Percentiles rank a stretch among this genome's conserved stretches.
Conservation (phyloP, 192 early-diverging fungal species). For the Coemansia sp. region DNA sequence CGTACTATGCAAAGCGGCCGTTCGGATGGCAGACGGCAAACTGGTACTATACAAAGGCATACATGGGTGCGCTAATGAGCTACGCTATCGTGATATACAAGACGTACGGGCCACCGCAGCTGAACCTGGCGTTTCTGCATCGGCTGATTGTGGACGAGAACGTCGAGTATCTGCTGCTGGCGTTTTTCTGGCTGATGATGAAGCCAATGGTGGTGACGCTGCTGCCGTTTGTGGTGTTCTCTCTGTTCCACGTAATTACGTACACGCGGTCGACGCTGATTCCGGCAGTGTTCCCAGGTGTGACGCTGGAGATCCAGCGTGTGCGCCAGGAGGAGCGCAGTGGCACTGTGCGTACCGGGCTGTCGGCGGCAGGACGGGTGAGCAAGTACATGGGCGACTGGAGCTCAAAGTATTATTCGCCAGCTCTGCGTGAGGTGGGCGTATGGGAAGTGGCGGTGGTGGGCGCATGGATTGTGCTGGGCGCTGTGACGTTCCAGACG, state of each 20-base stretch:
- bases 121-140: conserved; percentile 41
- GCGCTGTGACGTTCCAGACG: conserved; percentile 48
- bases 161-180: conserved; percentile 48
- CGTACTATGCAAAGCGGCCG: conserved; percentile 45
- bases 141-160: conserved; percentile 49
- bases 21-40: conserved; percentile 33
- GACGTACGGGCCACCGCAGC: conserved; percentile 50
- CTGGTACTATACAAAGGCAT: conserved; percentile 48
- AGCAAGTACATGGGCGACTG: conserved; percentile 43
- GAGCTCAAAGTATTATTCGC: conserved; percentile 40
- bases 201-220: conserved; percentile 35
- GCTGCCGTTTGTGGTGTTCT: conserved; percentile 51
- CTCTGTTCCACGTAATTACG: conserved; percentile 48
- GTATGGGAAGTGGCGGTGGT: conserved; percentile 50
- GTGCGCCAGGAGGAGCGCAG: conserved; percentile 17
- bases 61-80: conserved; percentile 37
- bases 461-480: conserved; percentile 35
- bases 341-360: background rate
- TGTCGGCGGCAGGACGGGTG: conserved; percentile 26
- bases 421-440: conserved; percentile 43
- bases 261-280: conserved; percentile 41
- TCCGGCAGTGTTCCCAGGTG: conserved; percentile 28
- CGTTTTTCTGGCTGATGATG: conserved; percentile 33
- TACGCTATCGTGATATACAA: conserved; percentile 54
- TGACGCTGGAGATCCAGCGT: conserved; percentile 38